Evolutionary conservation across 164 flowering plant species (phyloP).

Genomic region (Paratinospora sagittata): DNA sequence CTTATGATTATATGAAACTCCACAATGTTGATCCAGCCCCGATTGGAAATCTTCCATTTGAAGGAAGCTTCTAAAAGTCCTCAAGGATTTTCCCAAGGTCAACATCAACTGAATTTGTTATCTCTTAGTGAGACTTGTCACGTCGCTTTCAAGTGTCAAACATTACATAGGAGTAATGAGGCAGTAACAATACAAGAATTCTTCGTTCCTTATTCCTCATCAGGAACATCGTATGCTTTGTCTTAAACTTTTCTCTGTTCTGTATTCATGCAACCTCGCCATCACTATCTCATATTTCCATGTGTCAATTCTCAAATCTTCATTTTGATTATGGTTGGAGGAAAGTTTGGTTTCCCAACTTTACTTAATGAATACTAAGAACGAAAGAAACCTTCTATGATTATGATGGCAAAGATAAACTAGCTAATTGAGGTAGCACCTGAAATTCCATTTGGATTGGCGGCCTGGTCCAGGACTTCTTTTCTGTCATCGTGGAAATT

Average conservation of each 20-base stretch:
- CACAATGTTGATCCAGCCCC: background rate
- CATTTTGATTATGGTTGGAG: background rate
- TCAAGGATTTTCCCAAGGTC: background rate
- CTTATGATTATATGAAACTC: too few species aligned
- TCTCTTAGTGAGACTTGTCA: background rate
- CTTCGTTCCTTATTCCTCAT: too few species aligned
- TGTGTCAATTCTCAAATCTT: too few species aligned
- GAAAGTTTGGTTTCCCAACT: background rate
- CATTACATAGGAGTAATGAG: background rate
- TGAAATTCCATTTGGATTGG: constrained; percentile 99
- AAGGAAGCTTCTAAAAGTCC: background rate
- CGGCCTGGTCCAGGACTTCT: constrained; percentile 94
- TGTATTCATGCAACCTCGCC: too few species aligned
- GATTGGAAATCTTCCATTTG: background rate
- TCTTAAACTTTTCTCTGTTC: too few species aligned
- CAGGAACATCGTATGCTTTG: too few species aligned
- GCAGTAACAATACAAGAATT: background rate
- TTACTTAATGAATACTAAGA: background rate
- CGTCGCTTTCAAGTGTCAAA: background rate
- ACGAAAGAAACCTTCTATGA: background rate
- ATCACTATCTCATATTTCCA: too few species aligned
- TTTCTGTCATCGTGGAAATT: constrained; percentile 91
- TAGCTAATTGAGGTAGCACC: constrained; percentile 33
- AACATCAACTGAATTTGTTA: background rate
- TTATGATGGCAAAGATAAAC: background rate